phyloP scores from a whole-genome alignment of 257 asterid genomes.

The Solanum appendiculatum region DNA sequence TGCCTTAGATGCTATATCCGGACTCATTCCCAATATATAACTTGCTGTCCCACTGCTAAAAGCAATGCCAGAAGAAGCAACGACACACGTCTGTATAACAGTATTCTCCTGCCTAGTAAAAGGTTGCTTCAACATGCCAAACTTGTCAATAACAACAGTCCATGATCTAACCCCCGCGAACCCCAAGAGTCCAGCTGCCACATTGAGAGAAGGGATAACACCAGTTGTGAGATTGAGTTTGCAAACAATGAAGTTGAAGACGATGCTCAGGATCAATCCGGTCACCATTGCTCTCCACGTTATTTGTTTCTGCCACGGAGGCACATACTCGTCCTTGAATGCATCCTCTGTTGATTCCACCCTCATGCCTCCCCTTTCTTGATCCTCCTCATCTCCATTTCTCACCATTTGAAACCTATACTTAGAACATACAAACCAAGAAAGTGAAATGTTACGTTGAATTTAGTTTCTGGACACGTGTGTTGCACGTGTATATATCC shows the following conservation, averaged over 20 bases:
- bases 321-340: constrained; percentile 28
- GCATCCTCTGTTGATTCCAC: constrained; percentile 21
- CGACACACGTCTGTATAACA: constrained; percentile 59
- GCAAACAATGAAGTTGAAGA: constrained; percentile 57
- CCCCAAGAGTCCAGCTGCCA: constrained; percentile 69
- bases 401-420: neutral
- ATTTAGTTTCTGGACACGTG: neutral
- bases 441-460: neutral
- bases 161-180: constrained; percentile 42
- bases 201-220: constrained; percentile 58
- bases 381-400: neutral
- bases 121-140: constrained; percentile 47
- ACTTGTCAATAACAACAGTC: constrained; percentile 14
- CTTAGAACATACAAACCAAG: neutral
- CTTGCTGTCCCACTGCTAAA: constrained; percentile 82
- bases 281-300: constrained; percentile 36
- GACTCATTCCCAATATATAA: constrained; percentile 67
- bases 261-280: constrained; percentile 28
- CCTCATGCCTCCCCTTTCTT: neutral
- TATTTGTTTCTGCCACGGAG: constrained; percentile 48
- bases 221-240: constrained; percentile 71
- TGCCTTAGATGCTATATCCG: constrained; percentile 32
- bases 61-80: constrained; percentile 72
- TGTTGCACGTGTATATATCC: neutral
- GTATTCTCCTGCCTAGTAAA: constrained; percentile 75